A percentile compares a stretch with the other conserved stretches of the same genome.
phyloP scores from a whole-genome alignment of 2,329 filamentous ascomycete species.

The Diaporthe longicolla region DNA sequence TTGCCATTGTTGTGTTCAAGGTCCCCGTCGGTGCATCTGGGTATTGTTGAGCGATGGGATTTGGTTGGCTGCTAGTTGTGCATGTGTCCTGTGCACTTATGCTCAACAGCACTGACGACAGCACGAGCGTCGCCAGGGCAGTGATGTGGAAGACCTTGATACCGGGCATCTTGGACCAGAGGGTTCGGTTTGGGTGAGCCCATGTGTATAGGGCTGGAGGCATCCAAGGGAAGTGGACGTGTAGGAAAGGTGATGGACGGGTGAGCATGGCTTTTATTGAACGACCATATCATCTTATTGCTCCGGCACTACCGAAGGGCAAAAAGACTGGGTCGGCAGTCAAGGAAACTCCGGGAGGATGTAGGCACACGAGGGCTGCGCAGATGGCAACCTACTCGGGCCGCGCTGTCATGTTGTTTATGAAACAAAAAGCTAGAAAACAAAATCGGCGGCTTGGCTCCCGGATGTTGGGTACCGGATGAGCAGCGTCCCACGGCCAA shows the following conservation, averaged over 20 bases:
- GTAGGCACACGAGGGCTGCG: conserved; percentile 12
- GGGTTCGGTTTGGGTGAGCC: background rate
- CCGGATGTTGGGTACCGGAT: conserved; percentile 17
- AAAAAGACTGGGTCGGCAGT: background rate
- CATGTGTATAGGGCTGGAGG: conserved; percentile 1
- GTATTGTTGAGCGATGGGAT: conserved; percentile 63
- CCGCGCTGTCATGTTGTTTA: conserved; percentile 31
- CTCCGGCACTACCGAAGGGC: background rate
- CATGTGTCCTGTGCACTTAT: conserved; percentile 43
- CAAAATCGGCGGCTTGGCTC: conserved; percentile 20
- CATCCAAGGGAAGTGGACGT: background rate
- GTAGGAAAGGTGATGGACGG: conserved; percentile 10
- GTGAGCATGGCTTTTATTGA: conserved; percentile 8
- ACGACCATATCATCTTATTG: conserved; percentile 4
- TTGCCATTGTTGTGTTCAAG: conserved; percentile 66
- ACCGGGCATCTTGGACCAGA: conserved; percentile 39
- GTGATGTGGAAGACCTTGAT: conserved; percentile 32
- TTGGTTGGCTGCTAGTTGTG: conserved; percentile 55
- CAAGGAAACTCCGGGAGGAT: conserved; percentile 1
- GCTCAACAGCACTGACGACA: conserved; percentile 35
- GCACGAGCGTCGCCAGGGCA: conserved; percentile 34
- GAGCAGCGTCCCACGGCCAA: background rate
- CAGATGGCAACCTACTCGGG: conserved; percentile 19
- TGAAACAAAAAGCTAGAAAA: conserved; percentile 26
- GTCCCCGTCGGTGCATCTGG: conserved; percentile 65